Evolutionary conservation across 2,329 filamentous ascomycete species (phyloP).

Genomic region (Fusarium sp.): DNA sequence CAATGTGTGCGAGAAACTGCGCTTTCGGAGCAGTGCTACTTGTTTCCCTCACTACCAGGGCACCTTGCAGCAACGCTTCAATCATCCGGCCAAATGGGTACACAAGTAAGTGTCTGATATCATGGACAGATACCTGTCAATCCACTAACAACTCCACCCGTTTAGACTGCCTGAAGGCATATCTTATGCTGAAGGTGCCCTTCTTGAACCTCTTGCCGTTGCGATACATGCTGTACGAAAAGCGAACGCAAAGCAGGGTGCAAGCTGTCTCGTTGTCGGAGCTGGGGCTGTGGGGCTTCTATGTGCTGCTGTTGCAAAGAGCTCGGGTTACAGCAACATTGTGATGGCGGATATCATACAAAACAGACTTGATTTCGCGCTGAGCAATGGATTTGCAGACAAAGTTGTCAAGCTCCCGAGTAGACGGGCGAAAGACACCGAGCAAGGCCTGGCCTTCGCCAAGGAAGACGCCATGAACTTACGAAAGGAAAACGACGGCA

Average conservation of each 20-base stretch:
- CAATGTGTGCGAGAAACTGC: constrained; percentile 71
- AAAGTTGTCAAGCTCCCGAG: not conserved
- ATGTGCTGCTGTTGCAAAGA: constrained; percentile 10
- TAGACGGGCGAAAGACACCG: not conserved
- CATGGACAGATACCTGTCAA: too few relatives aligned
- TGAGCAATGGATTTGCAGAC: constrained; percentile 6
- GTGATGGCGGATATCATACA: constrained; percentile 7
- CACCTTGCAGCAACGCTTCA: constrained; percentile 68
- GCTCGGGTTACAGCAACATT: not conserved
- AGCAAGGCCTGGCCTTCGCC: not conserved
- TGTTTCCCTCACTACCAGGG: constrained; percentile 68
- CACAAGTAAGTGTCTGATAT: constrained; percentile 50
- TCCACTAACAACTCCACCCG: too few relatives aligned
- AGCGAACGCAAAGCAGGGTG: not conserved
- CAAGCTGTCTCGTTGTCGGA: constrained; percentile 1
- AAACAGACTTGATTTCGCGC: constrained; percentile 10
- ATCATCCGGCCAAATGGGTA: constrained; percentile 69
- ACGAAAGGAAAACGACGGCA: not conserved
- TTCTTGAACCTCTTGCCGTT: constrained; percentile 13
- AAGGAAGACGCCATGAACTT: not conserved
- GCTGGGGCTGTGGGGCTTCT: constrained; percentile 11
- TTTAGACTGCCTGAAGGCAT: constrained; percentile 3
- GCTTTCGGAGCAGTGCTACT: constrained; percentile 69
- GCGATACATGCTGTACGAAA: constrained; percentile 5
- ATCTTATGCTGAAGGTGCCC: constrained; percentile 2